A percentile compares a stretch with the other conserved stretches of the same genome.
These are phyloP conservation scores for Strobilomyces dryophilus DNA, from an alignment of 768 basidiomycete genomes.

Conservation along the genomic window DNA sequence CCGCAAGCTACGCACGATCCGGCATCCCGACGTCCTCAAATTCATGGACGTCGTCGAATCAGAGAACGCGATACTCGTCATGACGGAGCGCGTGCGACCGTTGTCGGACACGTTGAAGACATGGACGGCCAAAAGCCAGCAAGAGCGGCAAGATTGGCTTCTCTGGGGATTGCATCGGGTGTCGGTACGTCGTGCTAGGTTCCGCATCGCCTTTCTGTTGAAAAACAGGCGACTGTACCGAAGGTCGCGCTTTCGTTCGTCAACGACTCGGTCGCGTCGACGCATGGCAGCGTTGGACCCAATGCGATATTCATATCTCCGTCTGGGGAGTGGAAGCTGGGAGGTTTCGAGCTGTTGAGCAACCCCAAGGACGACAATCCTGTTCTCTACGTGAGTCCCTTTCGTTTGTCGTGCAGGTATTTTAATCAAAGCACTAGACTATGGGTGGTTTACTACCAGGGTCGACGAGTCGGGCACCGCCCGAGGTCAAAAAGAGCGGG, in stretches of 20 bases:
- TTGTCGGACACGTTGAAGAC: slow-evolving; percentile 57
- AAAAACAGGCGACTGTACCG: neutral
- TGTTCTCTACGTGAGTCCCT: slow-evolving; percentile 68
- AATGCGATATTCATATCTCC: slow-evolving; percentile 85
- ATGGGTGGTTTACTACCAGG: slow-evolving; percentile 63
- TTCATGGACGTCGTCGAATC: slow-evolving; percentile 94
- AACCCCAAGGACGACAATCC: slow-evolving; percentile 75
- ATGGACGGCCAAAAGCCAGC: slow-evolving; percentile 57
- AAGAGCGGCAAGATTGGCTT: slow-evolving; percentile 81
- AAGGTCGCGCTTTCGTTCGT: slow-evolving; percentile 89
- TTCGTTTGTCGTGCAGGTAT: slow-evolving; percentile 7
- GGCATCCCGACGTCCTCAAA: slow-evolving; percentile 95
- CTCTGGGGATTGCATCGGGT: slow-evolving; percentile 92
- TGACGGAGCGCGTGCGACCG: slow-evolving; percentile 91
- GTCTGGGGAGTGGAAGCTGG: slow-evolving; percentile 95
- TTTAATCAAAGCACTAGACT: slow-evolving; percentile 41
- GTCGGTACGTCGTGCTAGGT: slow-evolving; percentile 47
- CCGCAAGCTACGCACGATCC: slow-evolving; percentile 82
- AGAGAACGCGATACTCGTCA: slow-evolving; percentile 81
- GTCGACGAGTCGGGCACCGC: slow-evolving; percentile 58
- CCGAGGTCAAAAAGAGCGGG: slow-evolving; percentile 86
- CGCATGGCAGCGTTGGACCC: slow-evolving; percentile 76
- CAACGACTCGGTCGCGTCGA: slow-evolving; percentile 77
- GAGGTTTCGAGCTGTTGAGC: slow-evolving; percentile 89
- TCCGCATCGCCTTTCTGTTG: neutral